Evolutionary conservation across 768 basidiomycete species (phyloP).

Genomic region (Lactifluus pinguis): DNA sequence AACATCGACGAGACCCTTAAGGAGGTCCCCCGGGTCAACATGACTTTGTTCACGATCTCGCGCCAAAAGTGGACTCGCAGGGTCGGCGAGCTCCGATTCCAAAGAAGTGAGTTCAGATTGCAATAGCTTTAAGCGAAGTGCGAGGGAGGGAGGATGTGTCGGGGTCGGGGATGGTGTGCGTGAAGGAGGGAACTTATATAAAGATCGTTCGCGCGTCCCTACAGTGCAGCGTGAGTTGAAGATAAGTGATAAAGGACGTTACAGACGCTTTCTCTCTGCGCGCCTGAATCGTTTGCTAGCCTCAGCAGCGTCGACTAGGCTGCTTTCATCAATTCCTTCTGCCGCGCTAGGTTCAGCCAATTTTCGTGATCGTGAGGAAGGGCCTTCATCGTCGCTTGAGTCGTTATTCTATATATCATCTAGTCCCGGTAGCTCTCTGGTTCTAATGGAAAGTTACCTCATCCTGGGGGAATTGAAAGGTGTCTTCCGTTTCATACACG

Average conservation of each 20-base stretch:
- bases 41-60: constrained; percentile 51
- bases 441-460: constrained; percentile 36
- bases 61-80: constrained; percentile 58
- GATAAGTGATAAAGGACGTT: background rate
- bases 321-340: constrained; percentile 65
- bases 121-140: constrained; percentile 43
- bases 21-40: constrained; percentile 65
- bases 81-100: constrained; percentile 76
- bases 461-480: constrained; percentile 43
- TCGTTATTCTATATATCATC: constrained; percentile 38
- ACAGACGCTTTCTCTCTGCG: constrained; percentile 51
- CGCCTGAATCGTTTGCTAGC: constrained; percentile 63
- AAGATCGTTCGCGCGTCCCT: constrained; percentile 35
- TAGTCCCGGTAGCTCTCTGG: background rate
- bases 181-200: constrained; percentile 66
- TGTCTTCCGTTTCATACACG: constrained; percentile 87
- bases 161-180: constrained; percentile 41
- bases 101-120: constrained; percentile 73
- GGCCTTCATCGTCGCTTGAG: constrained; percentile 57
- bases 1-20: constrained; percentile 70
- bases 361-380: constrained; percentile 33
- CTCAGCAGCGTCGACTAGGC: constrained; percentile 53
- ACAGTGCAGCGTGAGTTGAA: constrained; percentile 30
- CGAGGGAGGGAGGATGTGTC: constrained; percentile 26
- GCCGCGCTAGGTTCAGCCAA: constrained; percentile 33